Evolutionary conservation across 352 stramenopile genomes (phyloP), one percentile per base, ranked within the genome.

Genomic region (Pythium graminicola): DNA sequence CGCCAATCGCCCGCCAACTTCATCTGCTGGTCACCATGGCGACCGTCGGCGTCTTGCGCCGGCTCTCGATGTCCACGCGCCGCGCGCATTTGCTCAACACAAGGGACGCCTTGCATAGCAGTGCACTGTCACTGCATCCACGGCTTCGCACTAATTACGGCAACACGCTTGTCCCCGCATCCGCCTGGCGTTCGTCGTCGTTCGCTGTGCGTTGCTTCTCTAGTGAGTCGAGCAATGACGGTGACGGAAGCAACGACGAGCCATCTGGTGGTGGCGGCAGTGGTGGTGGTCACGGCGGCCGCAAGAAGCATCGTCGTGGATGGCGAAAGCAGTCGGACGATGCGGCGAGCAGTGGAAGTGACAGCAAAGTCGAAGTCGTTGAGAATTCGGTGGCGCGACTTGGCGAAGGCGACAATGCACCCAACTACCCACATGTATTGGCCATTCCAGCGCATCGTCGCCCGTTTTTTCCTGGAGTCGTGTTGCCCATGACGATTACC

Each of bases 401-500:
- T 2, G 67, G 75, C 19, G 78, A 89, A 38, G 75, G 78, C n/a
- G 78, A 89, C 43, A 70, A 85, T 14, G 66, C 76, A 6, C 78
- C 75, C 17, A 81, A 65, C 22, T 86, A 81, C 52, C 78, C 80
- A 13, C 78, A 91, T 43, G 80, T 93, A 44, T 36, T 93, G 17
- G 81, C 74, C n/a, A 82, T 93, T 40, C 82, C 82, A 4, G 76
- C 73, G 6, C 76, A 85, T 35, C 77, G 81, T 8, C 76, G 82
- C 13, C 82, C 82, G 40, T 88, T 93, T 35, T 93, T 93, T 59
- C 82, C 82, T 0, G 82, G 82, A 3, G 73, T 93, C 7, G 79
- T 93, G 33, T 50, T 89, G 23, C 82, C 82, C 42, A 89, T 93
- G 82, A 91, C 78, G 16, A 89, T 93, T 55, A 88, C 74, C 17